These are phyloP conservation scores for Scedosporium boydii DNA, from an alignment of 2,329 filamentous ascomycete species.

Conservation along the genomic window DNA sequence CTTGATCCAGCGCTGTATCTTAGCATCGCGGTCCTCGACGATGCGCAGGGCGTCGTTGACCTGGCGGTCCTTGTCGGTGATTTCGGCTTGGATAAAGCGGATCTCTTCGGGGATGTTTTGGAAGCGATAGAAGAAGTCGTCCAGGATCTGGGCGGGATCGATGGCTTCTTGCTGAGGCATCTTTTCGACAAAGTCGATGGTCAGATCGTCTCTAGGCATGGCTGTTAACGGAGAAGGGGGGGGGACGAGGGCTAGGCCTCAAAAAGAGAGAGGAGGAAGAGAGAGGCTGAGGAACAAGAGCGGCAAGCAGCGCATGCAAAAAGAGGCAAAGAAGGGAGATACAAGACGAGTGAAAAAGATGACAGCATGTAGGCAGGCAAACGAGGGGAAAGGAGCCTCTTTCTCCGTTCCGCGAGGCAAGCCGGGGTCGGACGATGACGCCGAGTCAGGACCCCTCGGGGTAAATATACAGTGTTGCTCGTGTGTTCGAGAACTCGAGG, in stretches of 20 bases:
- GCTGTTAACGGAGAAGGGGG: constrained; percentile 39
- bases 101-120: constrained; percentile 77
- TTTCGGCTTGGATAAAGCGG: constrained; percentile 74
- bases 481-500: background rate
- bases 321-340: background rate
- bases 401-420: background rate
- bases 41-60: constrained; percentile 59
- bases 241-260: background rate
- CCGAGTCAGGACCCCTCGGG: background rate
- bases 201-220: constrained; percentile 66
- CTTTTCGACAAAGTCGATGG: constrained; percentile 60
- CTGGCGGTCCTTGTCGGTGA: constrained; percentile 66
- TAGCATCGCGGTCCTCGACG: constrained; percentile 62
- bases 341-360: background rate
- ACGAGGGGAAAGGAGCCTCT: background rate
- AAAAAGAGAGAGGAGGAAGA: background rate
- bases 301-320: constrained; percentile 4
- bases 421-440: background rate
- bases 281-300: constrained; percentile 1
- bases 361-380: background rate
- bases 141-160: constrained; percentile 61
- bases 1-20: constrained; percentile 76
- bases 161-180: constrained; percentile 54
- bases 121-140: constrained; percentile 67
- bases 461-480: background rate